Evolutionary conservation across 176 grass and related monocot species (phyloP).

Genomic region (Musa acuminata): DNA sequence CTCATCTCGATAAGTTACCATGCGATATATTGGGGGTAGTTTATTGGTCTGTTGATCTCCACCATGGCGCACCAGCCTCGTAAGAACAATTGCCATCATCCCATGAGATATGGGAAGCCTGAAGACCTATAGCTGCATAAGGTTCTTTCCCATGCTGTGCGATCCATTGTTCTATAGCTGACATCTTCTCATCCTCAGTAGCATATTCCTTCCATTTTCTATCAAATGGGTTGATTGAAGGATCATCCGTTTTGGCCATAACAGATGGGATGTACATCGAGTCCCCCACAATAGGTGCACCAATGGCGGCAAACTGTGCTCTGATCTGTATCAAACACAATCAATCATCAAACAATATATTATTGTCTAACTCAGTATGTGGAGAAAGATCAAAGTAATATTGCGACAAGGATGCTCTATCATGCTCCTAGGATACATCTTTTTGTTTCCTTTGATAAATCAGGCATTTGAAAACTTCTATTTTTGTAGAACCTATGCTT

Average conservation of each 20-base stretch:
- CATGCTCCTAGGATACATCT: too few relatives aligned
- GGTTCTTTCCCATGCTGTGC: constrained; percentile 81
- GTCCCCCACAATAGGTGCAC: constrained; percentile 66
- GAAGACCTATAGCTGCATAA: constrained; percentile 51
- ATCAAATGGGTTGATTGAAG: constrained; percentile 68
- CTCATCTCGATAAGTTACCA: neutral
- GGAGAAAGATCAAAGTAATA: neutral
- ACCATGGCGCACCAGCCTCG: constrained; percentile 67
- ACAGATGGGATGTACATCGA: constrained; percentile 75
- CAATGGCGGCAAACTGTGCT: constrained; percentile 65
- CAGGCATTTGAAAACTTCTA: too few relatives aligned
- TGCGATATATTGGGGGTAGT: neutral
- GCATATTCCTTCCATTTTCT: constrained; percentile 29
- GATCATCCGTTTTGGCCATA: constrained; percentile 44
- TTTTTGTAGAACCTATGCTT: too few relatives aligned
- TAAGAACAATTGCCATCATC: constrained; percentile 48
- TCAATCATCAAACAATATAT: neutral
- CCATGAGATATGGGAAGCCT: constrained; percentile 87
- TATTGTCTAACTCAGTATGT: neutral
- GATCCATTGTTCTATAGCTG: constrained; percentile 74
- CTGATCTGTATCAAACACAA: constrained; percentile 47
- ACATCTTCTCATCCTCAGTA: constrained; percentile 38
- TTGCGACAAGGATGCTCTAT: too few relatives aligned
- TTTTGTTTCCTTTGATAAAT: too few relatives aligned
- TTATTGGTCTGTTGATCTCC: constrained; percentile 41